phyloP scores from a whole-genome alignment of 2,329 filamentous ascomycete species.

The Pseudogymnoascus sp. region DNA sequence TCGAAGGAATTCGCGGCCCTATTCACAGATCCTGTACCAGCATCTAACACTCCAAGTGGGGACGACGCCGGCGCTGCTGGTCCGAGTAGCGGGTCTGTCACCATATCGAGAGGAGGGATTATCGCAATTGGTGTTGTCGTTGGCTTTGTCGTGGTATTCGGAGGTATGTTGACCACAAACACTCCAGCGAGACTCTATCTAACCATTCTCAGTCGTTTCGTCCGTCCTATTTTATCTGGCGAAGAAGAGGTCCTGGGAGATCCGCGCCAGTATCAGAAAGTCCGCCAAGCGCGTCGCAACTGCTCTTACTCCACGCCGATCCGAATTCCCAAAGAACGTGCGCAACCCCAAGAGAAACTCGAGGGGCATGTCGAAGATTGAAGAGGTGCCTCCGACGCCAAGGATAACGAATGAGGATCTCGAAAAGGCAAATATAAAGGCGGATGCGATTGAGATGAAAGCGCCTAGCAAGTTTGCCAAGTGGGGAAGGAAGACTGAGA shows the following conservation, averaged over 20 bases:
- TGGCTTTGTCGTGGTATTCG: conserved; percentile 57
- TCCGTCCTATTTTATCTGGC: conserved; percentile 71
- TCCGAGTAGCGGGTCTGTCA: conserved; percentile 50
- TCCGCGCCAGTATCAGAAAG: conserved; percentile 63
- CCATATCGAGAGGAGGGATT: conserved; percentile 61
- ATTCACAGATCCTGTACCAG: conserved; percentile 18
- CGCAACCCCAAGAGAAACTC: conserved; percentile 36
- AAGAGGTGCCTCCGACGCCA: conserved; percentile 56
- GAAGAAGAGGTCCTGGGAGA: conserved; percentile 79
- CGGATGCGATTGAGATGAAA: conserved; percentile 26
- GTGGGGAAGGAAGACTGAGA: conserved; percentile 24
- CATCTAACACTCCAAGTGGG: conserved; percentile 19
- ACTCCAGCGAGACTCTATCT: neutral
- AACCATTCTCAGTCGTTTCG: conserved; percentile 18
- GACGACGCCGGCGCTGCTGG: conserved; percentile 58
- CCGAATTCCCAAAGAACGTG: conserved; percentile 53
- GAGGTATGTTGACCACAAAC: conserved; percentile 47
- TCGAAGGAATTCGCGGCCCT: conserved; percentile 27
- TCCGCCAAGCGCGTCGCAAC: conserved; percentile 58
- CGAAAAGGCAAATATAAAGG: conserved; percentile 45
- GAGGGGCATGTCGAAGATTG: conserved; percentile 39
- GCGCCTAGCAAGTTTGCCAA: conserved; percentile 27
- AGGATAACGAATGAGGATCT: conserved; percentile 48
- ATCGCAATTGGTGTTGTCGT: conserved; percentile 71
- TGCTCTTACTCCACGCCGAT: conserved; percentile 54